These are phyloP conservation scores for Teratosphaeria viscida DNA, from an alignment of 2,329 filamentous ascomycete genomes.

Conservation along the genomic window DNA sequence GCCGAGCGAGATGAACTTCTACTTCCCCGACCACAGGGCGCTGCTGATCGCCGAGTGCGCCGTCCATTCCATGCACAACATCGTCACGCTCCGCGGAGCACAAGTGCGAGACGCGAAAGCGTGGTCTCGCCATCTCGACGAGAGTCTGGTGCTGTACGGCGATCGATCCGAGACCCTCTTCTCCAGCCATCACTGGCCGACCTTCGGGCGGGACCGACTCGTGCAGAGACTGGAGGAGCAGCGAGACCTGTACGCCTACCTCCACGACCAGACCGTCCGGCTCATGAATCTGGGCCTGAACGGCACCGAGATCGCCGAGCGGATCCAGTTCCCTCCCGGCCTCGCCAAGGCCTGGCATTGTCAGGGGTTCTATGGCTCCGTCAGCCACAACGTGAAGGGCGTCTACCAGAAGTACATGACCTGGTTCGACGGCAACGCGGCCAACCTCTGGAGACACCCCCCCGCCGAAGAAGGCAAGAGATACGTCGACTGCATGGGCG, in stretches of 20 bases:
- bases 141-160: neutral
- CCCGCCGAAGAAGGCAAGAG: neutral
- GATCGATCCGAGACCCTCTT: neutral
- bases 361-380: neutral
- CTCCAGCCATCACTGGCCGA: neutral
- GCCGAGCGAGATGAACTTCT: neutral
- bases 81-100: neutral
- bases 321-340: neutral
- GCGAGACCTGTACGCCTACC: neutral
- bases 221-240: neutral
- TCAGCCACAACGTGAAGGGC: constrained; percentile 2
- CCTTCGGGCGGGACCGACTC: neutral
- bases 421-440: constrained; percentile 6
- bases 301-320: neutral
- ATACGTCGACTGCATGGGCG: constrained; percentile 3
- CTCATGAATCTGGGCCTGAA: neutral
- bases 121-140: neutral
- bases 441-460: constrained; percentile 4
- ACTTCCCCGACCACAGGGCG: neutral
- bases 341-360: neutral
- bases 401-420: constrained; percentile 4
- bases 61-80: neutral
- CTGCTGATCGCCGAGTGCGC: neutral
- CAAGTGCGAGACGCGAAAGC: neutral
- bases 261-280: neutral